A percentile compares a stretch with the other conserved stretches of the same genome.
Evolutionary conservation across 208 protist species (phyloP).

Genomic region (Endotrypanum monterogeii): DNA sequence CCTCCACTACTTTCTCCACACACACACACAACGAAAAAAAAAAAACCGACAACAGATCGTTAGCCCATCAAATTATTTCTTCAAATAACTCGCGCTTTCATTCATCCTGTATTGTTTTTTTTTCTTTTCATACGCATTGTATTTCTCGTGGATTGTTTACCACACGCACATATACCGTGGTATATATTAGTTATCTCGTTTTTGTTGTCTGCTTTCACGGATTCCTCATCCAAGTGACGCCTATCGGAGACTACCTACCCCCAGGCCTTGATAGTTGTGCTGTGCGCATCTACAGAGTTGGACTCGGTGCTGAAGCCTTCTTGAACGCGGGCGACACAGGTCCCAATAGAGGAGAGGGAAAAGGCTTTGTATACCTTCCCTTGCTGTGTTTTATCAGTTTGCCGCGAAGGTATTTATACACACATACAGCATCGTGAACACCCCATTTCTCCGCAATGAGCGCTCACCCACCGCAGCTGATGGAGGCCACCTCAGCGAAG

Average conservation of each 20-base stretch:
- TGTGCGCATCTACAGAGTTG: neutral
- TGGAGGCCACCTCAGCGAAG: slow-evolving; percentile 71
- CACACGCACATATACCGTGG: neutral
- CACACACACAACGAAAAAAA: neutral
- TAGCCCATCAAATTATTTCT: neutral
- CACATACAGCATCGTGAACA: neutral
- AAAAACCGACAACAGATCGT: neutral
- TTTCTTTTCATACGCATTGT: neutral
- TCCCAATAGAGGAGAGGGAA: no score
- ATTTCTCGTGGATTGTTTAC: neutral
- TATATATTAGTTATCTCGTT: neutral
- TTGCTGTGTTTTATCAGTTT: neutral
- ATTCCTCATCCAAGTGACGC: neutral
- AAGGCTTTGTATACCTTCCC: no score
- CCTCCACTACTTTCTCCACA: neutral
- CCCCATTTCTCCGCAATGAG: slow-evolving; percentile 9
- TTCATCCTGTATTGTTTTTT: neutral
- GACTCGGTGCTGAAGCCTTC: neutral
- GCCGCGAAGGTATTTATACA: neutral
- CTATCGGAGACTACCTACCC: neutral
- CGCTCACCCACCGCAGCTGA: slow-evolving; percentile 20
- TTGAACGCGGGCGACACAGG: neutral
- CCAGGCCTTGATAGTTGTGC: neutral
- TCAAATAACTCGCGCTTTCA: neutral
- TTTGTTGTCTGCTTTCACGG: neutral